Percentiles rank a stretch among this genome's conserved stretches.
Conservation (phyloP, 768 basidiomycete genomes). For the Pleurotus pulmonarius region DNA sequence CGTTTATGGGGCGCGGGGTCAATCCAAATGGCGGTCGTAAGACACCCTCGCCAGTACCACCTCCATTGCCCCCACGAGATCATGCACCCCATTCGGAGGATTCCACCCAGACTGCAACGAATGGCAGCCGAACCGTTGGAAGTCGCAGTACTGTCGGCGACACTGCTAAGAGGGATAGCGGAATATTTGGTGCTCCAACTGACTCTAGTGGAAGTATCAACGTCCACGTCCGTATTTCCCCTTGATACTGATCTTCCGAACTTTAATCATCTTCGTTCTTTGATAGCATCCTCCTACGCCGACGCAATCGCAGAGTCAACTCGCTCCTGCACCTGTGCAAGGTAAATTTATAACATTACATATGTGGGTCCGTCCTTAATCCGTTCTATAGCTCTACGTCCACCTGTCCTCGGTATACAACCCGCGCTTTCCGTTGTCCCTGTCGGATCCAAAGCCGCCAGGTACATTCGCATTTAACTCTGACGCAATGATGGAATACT, state of each 20-base stretch:
- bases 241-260: too few relatives aligned
- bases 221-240: neutral
- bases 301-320: neutral
- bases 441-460: conserved; percentile 12
- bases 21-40: neutral
- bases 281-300: neutral
- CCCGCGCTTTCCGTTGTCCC: conserved; percentile 53
- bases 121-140: neutral
- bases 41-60: neutral
- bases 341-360: neutral
- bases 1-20: neutral
- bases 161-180: neutral
- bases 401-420: conserved; percentile 61
- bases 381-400: conserved; percentile 18
- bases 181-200: neutral
- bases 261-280: too few relatives aligned
- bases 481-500: neutral
- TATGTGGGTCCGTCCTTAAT: neutral
- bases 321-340: neutral
- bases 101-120: neutral
- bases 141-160: neutral
- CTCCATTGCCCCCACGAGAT: neutral
- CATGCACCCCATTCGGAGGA: neutral
- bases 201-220: conserved; percentile 5
- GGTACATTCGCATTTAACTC: conserved; percentile 20